Conservation (phyloP, 805 yeast species). For the Metschnikowia sp. region DNA sequence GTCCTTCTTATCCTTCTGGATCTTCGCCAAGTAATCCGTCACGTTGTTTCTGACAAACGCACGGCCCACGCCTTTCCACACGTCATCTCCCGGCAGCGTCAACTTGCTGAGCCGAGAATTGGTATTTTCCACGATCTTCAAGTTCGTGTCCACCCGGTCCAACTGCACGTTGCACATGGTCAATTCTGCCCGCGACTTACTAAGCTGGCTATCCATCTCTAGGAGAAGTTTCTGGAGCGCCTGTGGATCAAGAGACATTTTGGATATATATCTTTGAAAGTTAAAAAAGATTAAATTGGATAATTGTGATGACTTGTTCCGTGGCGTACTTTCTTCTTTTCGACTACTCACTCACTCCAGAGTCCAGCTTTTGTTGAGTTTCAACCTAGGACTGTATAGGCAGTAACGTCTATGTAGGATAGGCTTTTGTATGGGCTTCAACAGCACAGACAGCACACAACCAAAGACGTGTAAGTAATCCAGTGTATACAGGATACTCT, state of each 20-base stretch:
- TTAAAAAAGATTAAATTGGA: too few species aligned
- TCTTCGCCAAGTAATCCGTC: constrained; percentile 43
- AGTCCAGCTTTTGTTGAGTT: too few species aligned
- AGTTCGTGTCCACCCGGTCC: constrained; percentile 45
- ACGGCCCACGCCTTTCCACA: constrained; percentile 87
- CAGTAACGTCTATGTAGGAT: too few species aligned
- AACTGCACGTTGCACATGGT: constrained; percentile 52
- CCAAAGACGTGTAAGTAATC: too few species aligned
- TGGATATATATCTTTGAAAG: not conserved
- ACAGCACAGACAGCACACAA: too few species aligned
- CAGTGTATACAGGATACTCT: too few species aligned
- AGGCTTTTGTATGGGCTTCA: too few species aligned
- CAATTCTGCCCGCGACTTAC: constrained; percentile 57
- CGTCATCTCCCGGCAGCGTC: constrained; percentile 41
- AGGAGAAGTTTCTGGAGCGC: constrained; percentile 51
- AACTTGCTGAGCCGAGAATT: constrained; percentile 47
- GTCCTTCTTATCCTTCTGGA: constrained; percentile 50
- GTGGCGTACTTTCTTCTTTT: too few species aligned
- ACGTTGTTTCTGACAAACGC: constrained; percentile 53
- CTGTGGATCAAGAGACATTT: constrained; percentile 44
- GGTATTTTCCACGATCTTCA: constrained; percentile 55
- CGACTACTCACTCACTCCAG: too few species aligned
- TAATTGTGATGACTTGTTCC: too few species aligned
- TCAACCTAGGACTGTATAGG: too few species aligned
- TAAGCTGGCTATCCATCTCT: constrained; percentile 67